These are phyloP conservation scores for Musa itinerans DNA, from an alignment of 176 grass and related monocot genomes.

Conservation along the genomic window DNA sequence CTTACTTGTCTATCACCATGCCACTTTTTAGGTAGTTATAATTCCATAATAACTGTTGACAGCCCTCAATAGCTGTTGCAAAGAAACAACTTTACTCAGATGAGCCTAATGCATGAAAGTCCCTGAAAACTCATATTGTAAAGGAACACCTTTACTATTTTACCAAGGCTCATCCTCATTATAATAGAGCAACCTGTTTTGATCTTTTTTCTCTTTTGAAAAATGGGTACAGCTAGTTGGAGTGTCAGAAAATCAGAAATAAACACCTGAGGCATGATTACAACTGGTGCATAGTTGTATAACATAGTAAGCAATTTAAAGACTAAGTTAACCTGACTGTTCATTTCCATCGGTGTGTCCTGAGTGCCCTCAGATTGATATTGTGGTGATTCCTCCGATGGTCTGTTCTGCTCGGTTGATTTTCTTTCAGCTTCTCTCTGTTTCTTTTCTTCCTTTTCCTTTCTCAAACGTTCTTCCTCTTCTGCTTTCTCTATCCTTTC, in stretches of 20 bases:
- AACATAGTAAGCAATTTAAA: slow-evolving; percentile 16
- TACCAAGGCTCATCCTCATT: too few species aligned
- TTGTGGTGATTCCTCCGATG: slow-evolving; percentile 31
- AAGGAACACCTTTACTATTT: too few species aligned
- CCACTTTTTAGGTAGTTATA: background rate
- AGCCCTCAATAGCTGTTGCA: too few species aligned
- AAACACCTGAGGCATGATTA: background rate
- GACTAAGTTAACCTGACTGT: slow-evolving; percentile 41
- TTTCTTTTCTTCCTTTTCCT: slow-evolving; percentile 89
- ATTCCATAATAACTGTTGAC: background rate
- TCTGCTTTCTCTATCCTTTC: slow-evolving; percentile 83
- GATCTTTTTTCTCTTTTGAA: too few species aligned
- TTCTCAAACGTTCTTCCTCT: slow-evolving; percentile 67
- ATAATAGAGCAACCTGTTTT: too few species aligned
- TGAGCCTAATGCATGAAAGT: too few species aligned
- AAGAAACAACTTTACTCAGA: too few species aligned
- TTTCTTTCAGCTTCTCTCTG: slow-evolving; percentile 65
- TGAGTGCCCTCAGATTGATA: slow-evolving; percentile 31
- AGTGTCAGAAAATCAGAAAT: background rate
- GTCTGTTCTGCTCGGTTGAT: slow-evolving; percentile 36
- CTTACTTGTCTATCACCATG: background rate
- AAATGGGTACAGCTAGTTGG: background rate
- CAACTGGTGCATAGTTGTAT: background rate
- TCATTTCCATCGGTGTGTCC: slow-evolving; percentile 26
- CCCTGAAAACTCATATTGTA: background rate